phyloP scores from a whole-genome alignment of 345 rosid species.

The Gynandropsis gynandra region DNA sequence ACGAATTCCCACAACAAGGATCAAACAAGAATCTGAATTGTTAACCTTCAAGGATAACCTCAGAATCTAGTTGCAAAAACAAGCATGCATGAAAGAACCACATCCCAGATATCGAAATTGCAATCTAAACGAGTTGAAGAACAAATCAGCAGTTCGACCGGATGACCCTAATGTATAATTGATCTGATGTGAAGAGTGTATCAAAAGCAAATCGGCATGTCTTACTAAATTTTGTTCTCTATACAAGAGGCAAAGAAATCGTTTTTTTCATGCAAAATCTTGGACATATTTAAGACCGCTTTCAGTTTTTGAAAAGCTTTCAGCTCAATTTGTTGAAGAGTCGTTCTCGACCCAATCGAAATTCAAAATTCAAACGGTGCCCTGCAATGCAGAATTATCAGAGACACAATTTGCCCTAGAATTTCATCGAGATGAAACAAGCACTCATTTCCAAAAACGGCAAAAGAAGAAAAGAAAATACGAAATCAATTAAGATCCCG shows the following conservation, averaged over 20 bases:
- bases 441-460: background rate
- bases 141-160: background rate
- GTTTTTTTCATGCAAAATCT: background rate
- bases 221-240: too few species aligned
- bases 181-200: background rate
- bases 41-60: background rate
- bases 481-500: background rate
- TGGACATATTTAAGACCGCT: background rate
- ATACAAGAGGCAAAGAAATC: too few species aligned
- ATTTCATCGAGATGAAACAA: background rate
- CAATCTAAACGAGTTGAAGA: conserved; percentile 1
- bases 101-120: conserved; percentile 16
- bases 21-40: conserved; percentile 15
- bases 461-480: background rate
- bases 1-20: conserved; percentile 3
- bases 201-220: too few species aligned
- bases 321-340: too few species aligned
- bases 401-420: background rate
- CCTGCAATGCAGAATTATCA: too few species aligned
- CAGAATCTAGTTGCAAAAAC: background rate
- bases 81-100: conserved; percentile 27
- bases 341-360: too few species aligned
- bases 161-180: background rate
- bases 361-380: conserved; percentile 14
- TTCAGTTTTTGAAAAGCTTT: conserved; percentile 12